A percentile compares a stretch with the other conserved stretches of the same genome.
Conservation (phyloP, 2,329 filamentous ascomycete genomes). For the Domatiomyces globalis region DNA sequence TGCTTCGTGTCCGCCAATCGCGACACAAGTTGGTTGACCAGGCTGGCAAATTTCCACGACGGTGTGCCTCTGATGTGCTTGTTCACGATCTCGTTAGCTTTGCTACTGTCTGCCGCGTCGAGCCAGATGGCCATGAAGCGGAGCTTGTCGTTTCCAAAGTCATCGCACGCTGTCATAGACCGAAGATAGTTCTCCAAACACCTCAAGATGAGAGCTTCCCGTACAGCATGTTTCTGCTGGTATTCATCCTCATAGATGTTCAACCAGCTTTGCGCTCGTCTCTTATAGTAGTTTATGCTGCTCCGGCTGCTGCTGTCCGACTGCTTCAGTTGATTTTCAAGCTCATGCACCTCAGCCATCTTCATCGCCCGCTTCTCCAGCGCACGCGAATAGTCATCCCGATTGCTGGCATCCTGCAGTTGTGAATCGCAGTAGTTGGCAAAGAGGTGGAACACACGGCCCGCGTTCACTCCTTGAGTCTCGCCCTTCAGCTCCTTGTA, state of each 20-base stretch:
- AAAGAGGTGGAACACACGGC: constrained; percentile 86
- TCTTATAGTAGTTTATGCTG: constrained; percentile 42
- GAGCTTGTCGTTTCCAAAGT: constrained; percentile 76
- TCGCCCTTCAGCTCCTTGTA: constrained; percentile 64
- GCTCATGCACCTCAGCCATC: constrained; percentile 60
- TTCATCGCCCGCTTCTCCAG: constrained; percentile 68
- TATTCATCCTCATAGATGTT: constrained; percentile 83
- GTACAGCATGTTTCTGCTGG: constrained; percentile 58
- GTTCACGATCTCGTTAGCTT: constrained; percentile 63
- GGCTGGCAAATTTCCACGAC: constrained; percentile 75
- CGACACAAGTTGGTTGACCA: constrained; percentile 97
- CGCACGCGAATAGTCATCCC: constrained; percentile 72
- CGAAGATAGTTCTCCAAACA: constrained; percentile 89
- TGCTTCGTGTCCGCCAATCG: constrained; percentile 58
- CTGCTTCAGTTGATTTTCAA: constrained; percentile 45
- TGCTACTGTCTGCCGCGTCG: constrained; percentile 61
- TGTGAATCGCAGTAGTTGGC: constrained; percentile 92
- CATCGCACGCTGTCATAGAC: constrained; percentile 69
- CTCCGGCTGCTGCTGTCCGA: constrained; percentile 21
- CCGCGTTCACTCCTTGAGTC: constrained; percentile 56
- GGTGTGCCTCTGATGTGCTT: constrained; percentile 60
- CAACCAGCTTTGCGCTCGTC: constrained; percentile 73
- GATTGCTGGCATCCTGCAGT: constrained; percentile 67
- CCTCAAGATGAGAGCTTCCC: constrained; percentile 70
- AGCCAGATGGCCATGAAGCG: constrained; percentile 93